Percentiles rank a stretch among this genome's conserved stretches.
Evolutionary conservation across 1,284 basidiomycete genomes (phyloP).

Genomic region (Ustilago bromivora): DNA sequence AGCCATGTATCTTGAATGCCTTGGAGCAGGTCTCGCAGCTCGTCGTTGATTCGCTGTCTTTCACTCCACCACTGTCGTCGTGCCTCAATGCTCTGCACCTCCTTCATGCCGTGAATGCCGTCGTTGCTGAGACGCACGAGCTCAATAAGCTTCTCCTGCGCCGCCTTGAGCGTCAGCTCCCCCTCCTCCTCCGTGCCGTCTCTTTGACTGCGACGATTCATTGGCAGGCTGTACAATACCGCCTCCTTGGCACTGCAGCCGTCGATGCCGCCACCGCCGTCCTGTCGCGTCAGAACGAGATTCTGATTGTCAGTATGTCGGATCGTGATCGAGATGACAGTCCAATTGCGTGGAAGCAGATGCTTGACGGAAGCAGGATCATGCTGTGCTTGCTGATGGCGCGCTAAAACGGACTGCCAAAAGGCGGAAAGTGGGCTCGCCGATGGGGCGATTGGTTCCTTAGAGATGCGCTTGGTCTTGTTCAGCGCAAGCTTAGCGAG

Average conservation of each 20-base stretch:
- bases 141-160: conserved; percentile 79
- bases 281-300: conserved; percentile 84
- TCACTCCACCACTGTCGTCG: conserved; percentile 84
- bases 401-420: conserved; percentile 38
- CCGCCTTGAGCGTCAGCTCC: conserved; percentile 81
- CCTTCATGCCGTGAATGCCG: conserved; percentile 79
- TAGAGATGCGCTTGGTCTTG: conserved; percentile 9
- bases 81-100: conserved; percentile 78
- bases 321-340: conserved; percentile 79
- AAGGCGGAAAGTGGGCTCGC: conserved; percentile 24
- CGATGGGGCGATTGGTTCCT: neutral
- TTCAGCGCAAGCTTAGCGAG: conserved; percentile 38
- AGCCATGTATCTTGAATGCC: conserved; percentile 96
- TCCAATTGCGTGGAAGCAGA: conserved; percentile 82
- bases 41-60: conserved; percentile 79
- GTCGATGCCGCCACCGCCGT: conserved; percentile 48
- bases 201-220: conserved; percentile 81
- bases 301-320: conserved; percentile 77
- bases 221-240: conserved; percentile 80
- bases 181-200: conserved; percentile 74
- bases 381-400: conserved; percentile 40
- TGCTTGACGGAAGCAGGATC: conserved; percentile 20
- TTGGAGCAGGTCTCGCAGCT: conserved; percentile 81
- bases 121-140: conserved; percentile 84
- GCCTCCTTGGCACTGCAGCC: conserved; percentile 44